A percentile compares a stretch with the other conserved stretches of the same genome.
Evolutionary conservation across 108 stramenopile species (phyloP).

Genomic region (Cyclotella atomus): DNA sequence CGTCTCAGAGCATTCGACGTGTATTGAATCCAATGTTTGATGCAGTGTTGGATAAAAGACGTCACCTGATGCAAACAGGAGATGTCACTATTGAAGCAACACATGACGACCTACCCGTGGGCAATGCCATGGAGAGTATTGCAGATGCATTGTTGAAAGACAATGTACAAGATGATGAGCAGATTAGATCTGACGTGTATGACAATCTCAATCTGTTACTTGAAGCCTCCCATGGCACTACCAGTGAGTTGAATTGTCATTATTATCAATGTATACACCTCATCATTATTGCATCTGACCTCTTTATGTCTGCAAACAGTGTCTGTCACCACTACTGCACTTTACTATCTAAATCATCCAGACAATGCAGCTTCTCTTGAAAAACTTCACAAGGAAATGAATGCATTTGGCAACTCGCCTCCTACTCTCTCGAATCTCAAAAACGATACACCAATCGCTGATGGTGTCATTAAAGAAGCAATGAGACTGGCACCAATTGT

Average conservation of each 20-base stretch:
- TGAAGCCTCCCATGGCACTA: neutral
- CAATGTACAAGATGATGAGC: neutral
- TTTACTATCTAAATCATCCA: neutral
- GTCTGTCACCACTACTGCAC: neutral
- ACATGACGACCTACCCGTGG: neutral
- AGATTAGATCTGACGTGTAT: neutral
- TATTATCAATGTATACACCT: neutral
- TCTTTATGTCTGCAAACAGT: neutral
- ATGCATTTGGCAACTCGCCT: neutral
- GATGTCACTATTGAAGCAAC: neutral
- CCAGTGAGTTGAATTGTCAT: neutral
- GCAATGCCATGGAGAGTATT: conserved; percentile 10
- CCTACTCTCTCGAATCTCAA: neutral
- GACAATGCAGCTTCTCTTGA: neutral
- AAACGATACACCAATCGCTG: neutral
- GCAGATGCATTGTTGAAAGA: conserved; percentile 10
- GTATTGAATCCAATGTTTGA: conserved; percentile 2
- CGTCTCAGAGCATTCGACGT: neutral
- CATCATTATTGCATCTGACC: neutral
- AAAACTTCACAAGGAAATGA: neutral
- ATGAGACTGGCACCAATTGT: conserved; percentile 7
- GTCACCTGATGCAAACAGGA: neutral
- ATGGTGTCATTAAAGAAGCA: conserved; percentile 5
- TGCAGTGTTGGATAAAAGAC: neutral
- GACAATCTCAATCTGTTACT: neutral